Conservation (phyloP, 257 asterid genomes). For the Solanum gracilifrons region DNA sequence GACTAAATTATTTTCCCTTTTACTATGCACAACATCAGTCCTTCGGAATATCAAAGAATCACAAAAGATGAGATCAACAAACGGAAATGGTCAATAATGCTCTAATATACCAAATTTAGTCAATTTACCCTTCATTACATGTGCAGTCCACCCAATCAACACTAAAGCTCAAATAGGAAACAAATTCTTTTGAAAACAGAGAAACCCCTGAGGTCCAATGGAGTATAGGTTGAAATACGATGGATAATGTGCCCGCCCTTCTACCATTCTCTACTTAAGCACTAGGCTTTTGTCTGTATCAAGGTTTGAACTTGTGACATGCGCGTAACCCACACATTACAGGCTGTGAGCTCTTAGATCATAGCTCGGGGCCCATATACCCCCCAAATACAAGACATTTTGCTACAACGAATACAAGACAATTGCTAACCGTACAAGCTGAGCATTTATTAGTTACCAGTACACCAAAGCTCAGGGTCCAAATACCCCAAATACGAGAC, state of each 20-base stretch:
- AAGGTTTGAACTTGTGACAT: neutral
- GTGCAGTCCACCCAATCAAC: neutral
- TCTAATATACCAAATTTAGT: neutral
- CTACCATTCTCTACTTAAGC: neutral
- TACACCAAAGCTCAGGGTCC: neutral
- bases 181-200: neutral
- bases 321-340: neutral
- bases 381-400: neutral
- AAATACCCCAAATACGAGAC: neutral
- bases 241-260: neutral
- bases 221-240: neutral
- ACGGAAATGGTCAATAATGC: neutral
- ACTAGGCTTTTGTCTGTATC: neutral
- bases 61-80: neutral
- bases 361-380: neutral
- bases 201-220: neutral
- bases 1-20: neutral
- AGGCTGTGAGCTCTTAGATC: neutral
- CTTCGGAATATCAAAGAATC: neutral
- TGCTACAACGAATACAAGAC: neutral
- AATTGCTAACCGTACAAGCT: neutral
- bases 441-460: neutral
- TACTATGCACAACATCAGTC: neutral
- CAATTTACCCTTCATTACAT: neutral
- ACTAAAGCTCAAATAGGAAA: neutral